Conservation (phyloP, 2,329 filamentous ascomycete species). For the Chaetomium strumarium region DNA sequence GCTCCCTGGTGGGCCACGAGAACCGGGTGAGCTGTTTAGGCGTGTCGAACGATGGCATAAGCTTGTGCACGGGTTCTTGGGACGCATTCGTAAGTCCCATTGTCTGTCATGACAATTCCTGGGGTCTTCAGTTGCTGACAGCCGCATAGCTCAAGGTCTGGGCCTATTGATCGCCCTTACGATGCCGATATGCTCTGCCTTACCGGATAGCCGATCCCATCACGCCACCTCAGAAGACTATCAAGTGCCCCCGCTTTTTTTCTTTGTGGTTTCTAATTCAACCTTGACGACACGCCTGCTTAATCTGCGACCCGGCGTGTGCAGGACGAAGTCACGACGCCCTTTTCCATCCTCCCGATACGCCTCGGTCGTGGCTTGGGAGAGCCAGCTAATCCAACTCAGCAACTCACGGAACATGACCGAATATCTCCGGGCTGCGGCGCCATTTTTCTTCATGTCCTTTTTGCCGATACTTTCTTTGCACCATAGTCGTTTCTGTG, state of each 20-base stretch:
- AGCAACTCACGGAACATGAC: neutral
- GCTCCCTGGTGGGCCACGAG: slow-evolving; percentile 93
- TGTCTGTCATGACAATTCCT: neutral
- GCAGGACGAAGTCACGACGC: slow-evolving; percentile 45
- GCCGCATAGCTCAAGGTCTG: slow-evolving; percentile 70
- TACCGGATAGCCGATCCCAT: slow-evolving; percentile 26
- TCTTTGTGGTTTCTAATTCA: slow-evolving; percentile 35
- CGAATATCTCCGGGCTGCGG: neutral
- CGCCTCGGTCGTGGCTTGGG: neutral
- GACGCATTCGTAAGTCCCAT: slow-evolving; percentile 82
- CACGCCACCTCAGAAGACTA: slow-evolving; percentile 24
- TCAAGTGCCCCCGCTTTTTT: slow-evolving; percentile 20
- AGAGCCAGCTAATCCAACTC: neutral
- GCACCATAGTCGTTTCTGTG: slow-evolving; percentile 12
- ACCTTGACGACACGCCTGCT: slow-evolving; percentile 28
- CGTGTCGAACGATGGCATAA: slow-evolving; percentile 98
- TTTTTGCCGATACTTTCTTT: slow-evolving; percentile 7
- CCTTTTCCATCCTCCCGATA: slow-evolving; percentile 3
- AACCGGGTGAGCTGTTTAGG: slow-evolving; percentile 98
- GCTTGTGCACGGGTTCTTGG: slow-evolving; percentile 98
- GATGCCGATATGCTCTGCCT: slow-evolving; percentile 24
- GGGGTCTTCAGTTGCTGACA: slow-evolving; percentile 23
- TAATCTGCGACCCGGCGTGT: slow-evolving; percentile 39
- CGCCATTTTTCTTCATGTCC: slow-evolving; percentile 4
- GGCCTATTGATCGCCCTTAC: slow-evolving; percentile 57